phyloP scores from a whole-genome alignment of 495 filamentous ascomycete species.

The Trichocladium uniseriatum region DNA sequence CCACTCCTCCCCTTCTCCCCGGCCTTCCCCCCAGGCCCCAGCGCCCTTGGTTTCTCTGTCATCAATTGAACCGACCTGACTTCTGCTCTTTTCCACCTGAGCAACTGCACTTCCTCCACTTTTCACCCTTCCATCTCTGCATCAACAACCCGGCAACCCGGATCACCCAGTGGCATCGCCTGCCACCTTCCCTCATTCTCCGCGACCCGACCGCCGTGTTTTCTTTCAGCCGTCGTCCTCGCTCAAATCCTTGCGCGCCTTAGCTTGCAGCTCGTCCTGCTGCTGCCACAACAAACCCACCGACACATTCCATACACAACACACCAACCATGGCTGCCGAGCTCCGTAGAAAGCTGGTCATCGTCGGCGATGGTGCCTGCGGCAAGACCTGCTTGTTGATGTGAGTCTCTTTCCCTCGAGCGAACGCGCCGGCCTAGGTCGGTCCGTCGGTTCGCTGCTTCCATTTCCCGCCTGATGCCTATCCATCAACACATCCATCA shows the following conservation, averaged over 20 bases:
- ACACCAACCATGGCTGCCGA: constrained; percentile 67
- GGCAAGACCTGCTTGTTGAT: constrained; percentile 99
- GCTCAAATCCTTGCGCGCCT: constrained; percentile 4
- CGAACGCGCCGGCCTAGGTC: constrained; percentile 38
- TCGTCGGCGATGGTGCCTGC: constrained; percentile 99
- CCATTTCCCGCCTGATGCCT: not conserved
- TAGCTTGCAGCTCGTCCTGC: constrained; percentile 1
- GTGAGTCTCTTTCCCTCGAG: constrained; percentile 48
- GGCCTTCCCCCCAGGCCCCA: constrained; percentile 30
- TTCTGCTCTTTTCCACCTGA: constrained; percentile 23
- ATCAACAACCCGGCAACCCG: constrained; percentile 9
- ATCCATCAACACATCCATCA: not conserved
- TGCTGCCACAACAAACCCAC: constrained; percentile 13
- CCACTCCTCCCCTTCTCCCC: constrained; percentile 36
- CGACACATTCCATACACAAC: constrained; percentile 1
- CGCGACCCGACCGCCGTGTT: constrained; percentile 3
- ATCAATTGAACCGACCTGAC: constrained; percentile 26
- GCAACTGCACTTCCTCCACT: constrained; percentile 11
- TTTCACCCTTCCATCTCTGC: constrained; percentile 20
- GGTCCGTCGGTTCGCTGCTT: constrained; percentile 52
- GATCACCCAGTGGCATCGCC: constrained; percentile 6
- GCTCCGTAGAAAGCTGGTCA: constrained; percentile 99
- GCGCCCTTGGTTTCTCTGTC: constrained; percentile 29
- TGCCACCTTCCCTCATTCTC: constrained; percentile 8
- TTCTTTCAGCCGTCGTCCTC: constrained; percentile 18